Evolutionary conservation across 108 stramenopile species (phyloP), one percentile per base, ranked within the genome.

Genomic region (Thalassiosira profunda): DNA sequence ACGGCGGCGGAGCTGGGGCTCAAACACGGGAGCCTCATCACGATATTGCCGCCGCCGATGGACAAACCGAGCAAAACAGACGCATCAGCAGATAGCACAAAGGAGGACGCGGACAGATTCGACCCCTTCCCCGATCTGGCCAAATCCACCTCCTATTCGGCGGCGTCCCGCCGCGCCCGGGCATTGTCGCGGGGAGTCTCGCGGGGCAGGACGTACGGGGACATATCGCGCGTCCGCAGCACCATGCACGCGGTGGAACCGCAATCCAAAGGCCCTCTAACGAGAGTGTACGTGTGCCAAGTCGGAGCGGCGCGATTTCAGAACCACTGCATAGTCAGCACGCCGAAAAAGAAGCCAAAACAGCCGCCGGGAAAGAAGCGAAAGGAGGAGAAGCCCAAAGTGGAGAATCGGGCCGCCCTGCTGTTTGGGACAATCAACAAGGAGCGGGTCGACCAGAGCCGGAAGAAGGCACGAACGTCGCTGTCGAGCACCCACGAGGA

Each of bases 61-160:
- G n/a, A n/a, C 24, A 5, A 10, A 20, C 49, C 63, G 17, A 46
- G 51, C 29, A 25, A 38, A 20, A 63, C 2, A 23, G 11, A 9
- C 29, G 10, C 53, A 56, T 64, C 33, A 58, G 57, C 65, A 54
- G 24, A 46, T 14, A 54, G 56, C 7, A 46, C 41, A 55, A 34
- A 17, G 30, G 42, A 47, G 10, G 31, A 42, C 18, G 36, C 29
- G 24, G 59, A 72, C 26, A 43, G 78, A 10, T 94, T 78, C 79
- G 73, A 92, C 74, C 93, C 93, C 10, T 94, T 88, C 54, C 93
- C 93, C 7, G 87, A 89, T 30, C 65, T 94, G 6, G 93, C 90
- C 58, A 94, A 89, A 80, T 81, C 89, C 24, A 64, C 37, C 43
- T 86, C 86, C 54, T 70, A 65, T 24, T 54, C 72, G 4, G 79